Base-by-base conservation (phyloP, 345 rosid genomes). In the Citrus reticulata region DNA sequence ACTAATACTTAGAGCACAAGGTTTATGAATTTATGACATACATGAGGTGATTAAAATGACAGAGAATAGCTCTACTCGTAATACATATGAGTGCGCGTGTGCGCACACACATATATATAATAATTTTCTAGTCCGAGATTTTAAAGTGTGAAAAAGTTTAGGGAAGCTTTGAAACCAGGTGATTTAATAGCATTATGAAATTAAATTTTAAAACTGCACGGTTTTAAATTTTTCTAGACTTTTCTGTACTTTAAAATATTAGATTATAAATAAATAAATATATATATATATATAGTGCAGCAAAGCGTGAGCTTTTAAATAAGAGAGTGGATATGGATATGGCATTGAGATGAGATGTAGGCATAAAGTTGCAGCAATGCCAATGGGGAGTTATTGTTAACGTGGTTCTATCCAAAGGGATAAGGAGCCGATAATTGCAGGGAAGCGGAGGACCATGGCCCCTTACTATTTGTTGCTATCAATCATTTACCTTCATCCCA, bases 391-490 rank as follows among this genome's bases (percentile, higher is more conserved):
- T 63, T 73, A 64, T 58, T 68, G 75, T 68, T 68, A 24, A 59
- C 60, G 46, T 40, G 32, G 66, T 74, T 68, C 54, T 57, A 83
- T 78, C 85, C 84, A 34, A 84, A 79, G 77, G 75, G 88, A 87
- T 81, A 79, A 85, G 82, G 85, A 59, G 68, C 27, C 49, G 81
- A 81, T 68, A 49, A 78, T 84, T 78, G 70, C 24, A 68, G 61
- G 59, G 62, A 35, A 60, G 34, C 62, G 51, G 62, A 57, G 85
- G 81, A 73, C 80, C 70, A 73, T 57, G 81, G 81, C 61, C 64
- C 82, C 79, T 73, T 76, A 0, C 73, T 16, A 55, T 29, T 72
- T 73, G 84, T 82, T 32, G 78, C 83, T 83, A 57, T 85, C 87
- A 82, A 60, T 80, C 78, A 68, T 76, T 55, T 77, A 65, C 68